A percentile compares a stretch with the other conserved stretches of the same genome.
phyloP scores from a whole-genome alignment of 495 filamentous ascomycete species.

The Penicillium angulare region DNA sequence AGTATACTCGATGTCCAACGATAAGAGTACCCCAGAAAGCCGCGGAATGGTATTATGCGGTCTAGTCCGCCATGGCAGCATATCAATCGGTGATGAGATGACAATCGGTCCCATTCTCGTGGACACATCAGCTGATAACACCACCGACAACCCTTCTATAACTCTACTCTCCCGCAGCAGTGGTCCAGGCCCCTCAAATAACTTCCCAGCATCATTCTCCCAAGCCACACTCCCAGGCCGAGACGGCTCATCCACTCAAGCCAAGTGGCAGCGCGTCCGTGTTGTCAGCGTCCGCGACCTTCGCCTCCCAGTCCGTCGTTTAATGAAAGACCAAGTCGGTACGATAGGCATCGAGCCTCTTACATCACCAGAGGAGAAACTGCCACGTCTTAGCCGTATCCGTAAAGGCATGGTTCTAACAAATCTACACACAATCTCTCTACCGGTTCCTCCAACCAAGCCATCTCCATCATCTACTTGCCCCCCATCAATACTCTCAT shows the following conservation, averaged over 20 bases:
- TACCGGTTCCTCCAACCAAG: constrained; percentile 31
- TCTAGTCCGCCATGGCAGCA: constrained; percentile 71
- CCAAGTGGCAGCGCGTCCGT: constrained; percentile 70
- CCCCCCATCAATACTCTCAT: constrained; percentile 15
- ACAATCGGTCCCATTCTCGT: constrained; percentile 72
- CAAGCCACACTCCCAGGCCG: constrained; percentile 29
- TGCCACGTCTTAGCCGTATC: constrained; percentile 46
- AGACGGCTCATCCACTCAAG: constrained; percentile 22
- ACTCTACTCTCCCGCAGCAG: constrained; percentile 34
- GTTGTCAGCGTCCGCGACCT: constrained; percentile 87
- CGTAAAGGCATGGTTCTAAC: constrained; percentile 84
- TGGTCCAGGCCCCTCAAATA: constrained; percentile 29
- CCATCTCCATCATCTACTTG: constrained; percentile 24
- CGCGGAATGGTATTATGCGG: constrained; percentile 74
- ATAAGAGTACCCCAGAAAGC: constrained; percentile 37
- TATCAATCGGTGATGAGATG: constrained; percentile 77
- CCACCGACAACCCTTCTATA: constrained; percentile 14
- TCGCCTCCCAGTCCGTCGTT: constrained; percentile 73
- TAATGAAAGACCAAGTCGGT: constrained; percentile 82
- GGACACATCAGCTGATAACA: constrained; percentile 28
- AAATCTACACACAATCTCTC: constrained; percentile 44
- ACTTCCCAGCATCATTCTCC: constrained; percentile 34
- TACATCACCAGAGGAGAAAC: constrained; percentile 20
- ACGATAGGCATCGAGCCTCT: constrained; percentile 77
- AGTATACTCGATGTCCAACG: constrained; percentile 37